phyloP scores from a whole-genome alignment of 495 filamentous ascomycete genomes.

The Neurospora sp. region DNA sequence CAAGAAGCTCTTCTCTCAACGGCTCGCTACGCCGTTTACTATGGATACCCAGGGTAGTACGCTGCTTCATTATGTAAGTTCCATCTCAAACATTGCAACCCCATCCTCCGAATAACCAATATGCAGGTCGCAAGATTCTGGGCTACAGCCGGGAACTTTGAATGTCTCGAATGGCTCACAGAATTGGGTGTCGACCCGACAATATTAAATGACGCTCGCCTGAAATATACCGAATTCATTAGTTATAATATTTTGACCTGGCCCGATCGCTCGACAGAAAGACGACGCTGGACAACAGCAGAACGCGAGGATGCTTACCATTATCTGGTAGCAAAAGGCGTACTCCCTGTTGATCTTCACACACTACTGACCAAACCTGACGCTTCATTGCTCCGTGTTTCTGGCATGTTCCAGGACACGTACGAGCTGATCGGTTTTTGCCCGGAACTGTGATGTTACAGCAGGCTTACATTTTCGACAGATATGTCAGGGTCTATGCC shows the following conservation, averaged over 20 bases:
- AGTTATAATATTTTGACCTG: no score
- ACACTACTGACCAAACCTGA: no score
- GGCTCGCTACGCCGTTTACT: background rate
- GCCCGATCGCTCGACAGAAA: no score
- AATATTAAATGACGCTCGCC: background rate
- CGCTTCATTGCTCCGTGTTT: no score
- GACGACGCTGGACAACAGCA: background rate
- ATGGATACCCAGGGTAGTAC: background rate
- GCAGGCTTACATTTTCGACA: background rate
- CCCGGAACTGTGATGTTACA: background rate
- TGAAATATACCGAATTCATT: no score
- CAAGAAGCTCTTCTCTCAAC: background rate
- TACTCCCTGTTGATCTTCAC: background rate
- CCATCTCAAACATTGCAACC: background rate
- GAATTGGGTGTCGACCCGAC: background rate
- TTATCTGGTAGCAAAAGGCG: background rate
- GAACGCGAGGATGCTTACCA: background rate
- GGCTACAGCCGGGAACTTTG: background rate
- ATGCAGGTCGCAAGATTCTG: background rate
- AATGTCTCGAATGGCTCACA: background rate
- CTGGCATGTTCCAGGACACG: no score
- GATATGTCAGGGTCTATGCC: background rate
- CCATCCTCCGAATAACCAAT: background rate
- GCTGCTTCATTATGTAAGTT: background rate
- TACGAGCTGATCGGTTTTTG: no score